Evolutionary conservation across 768 basidiomycete genomes (phyloP).

Genomic region (Lactifluus hygrophoroides): DNA sequence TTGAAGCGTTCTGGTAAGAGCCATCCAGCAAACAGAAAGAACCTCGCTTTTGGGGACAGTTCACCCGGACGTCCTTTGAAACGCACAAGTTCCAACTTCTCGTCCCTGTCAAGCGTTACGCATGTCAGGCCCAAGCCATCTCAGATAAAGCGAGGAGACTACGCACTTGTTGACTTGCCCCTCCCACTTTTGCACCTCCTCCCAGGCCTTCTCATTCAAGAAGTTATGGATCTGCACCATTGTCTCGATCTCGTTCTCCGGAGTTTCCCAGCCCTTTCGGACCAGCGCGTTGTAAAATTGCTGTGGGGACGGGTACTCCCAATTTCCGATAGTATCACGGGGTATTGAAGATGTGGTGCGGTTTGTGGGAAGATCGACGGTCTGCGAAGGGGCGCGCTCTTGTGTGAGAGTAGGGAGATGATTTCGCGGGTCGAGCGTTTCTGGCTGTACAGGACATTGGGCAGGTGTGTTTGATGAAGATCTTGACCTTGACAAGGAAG

Average conservation of each 20-base stretch:
- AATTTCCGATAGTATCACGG: conserved; percentile 46
- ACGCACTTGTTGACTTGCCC: conserved; percentile 53
- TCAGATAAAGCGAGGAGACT: background rate
- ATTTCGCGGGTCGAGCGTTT: conserved; percentile 59
- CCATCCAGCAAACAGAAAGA: conserved; percentile 83
- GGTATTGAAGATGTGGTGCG: conserved; percentile 84
- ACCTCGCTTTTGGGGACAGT: conserved; percentile 87
- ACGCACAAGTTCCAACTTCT: conserved; percentile 65
- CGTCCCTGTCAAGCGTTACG: conserved; percentile 36
- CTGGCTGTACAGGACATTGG: conserved; percentile 58
- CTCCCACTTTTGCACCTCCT: conserved; percentile 93
- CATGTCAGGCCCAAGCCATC: background rate
- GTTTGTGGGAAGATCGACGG: conserved; percentile 53
- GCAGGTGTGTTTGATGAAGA: conserved; percentile 26
- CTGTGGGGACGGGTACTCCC: conserved; percentile 97
- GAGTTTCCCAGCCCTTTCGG: conserved; percentile 95
- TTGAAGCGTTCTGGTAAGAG: conserved; percentile 85
- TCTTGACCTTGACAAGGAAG: conserved; percentile 12
- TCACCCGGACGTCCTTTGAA: conserved; percentile 91
- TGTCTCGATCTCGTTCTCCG: conserved; percentile 89
- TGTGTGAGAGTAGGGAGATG: conserved; percentile 86
- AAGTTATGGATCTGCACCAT: conserved; percentile 99
- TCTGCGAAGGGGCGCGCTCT: conserved; percentile 48
- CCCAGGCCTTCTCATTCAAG: conserved; percentile 94
- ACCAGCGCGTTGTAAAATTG: conserved; percentile 98